Percentiles rank a stretch among this genome's conserved stretches.
Evolutionary conservation across 176 grass and related monocot genomes (phyloP).

Genomic region (Chloris gayana): DNA sequence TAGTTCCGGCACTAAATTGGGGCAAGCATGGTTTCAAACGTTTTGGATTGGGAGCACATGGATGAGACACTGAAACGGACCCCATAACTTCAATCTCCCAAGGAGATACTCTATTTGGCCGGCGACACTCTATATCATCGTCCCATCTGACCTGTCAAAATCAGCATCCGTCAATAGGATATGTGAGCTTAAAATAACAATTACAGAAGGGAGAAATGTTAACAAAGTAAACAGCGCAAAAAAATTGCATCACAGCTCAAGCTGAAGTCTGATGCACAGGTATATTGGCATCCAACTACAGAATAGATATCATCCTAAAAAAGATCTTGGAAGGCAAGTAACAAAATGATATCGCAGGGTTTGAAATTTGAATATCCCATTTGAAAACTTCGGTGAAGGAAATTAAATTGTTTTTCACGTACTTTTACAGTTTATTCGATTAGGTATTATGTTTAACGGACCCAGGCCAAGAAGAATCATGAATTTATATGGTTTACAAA

Average conservation of each 20-base stretch:
- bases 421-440: not conserved
- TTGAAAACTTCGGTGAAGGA: not conserved
- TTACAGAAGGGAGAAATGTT: slow-evolving; percentile 24
- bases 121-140: slow-evolving; percentile 53
- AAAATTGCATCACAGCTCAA: slow-evolving; percentile 17
- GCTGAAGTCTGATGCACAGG: slow-evolving; percentile 5
- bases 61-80: slow-evolving; percentile 57
- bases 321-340: slow-evolving; percentile 23
- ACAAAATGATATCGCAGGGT: not conserved
- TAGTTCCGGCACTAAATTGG: slow-evolving; percentile 43
- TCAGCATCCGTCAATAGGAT: slow-evolving; percentile 30
- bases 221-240: slow-evolving; percentile 11
- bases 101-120: slow-evolving; percentile 74
- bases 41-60: slow-evolving; percentile 54
- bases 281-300: slow-evolving; percentile 9
- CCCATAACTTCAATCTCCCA: slow-evolving; percentile 87
- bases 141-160: slow-evolving; percentile 86
- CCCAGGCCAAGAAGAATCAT: slow-evolving; percentile 1
- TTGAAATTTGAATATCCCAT: slow-evolving; percentile 6
- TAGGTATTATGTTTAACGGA: not conserved
- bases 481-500: slow-evolving; percentile 8
- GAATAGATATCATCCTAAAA: slow-evolving; percentile 7
- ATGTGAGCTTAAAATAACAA: slow-evolving; percentile 3
- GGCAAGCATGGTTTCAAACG: slow-evolving; percentile 69
- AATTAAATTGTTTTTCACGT: slow-evolving; percentile 9